Base-by-base conservation (phyloP, 371 early-diverging fungal genomes). In the Coemansia sp. region DNA sequence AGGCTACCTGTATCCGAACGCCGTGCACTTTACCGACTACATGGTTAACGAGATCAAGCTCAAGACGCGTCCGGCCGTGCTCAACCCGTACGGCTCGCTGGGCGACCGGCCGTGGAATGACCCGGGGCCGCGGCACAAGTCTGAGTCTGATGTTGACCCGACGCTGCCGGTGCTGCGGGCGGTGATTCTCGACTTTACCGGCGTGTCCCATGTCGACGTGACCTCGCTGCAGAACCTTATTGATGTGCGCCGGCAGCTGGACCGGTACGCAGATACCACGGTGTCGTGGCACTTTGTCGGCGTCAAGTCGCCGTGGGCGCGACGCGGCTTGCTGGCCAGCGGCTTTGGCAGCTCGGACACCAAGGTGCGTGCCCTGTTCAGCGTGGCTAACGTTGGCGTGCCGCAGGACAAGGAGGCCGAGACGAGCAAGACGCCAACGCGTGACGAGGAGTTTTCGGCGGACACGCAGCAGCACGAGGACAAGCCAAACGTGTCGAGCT, bases 131-230 rank as follows among this genome's bases (percentile, higher is more conserved):
- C 72, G 61, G 20, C 72, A 78, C 61, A 78, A 72, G 51, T 62
- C 68, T 4, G 71, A 77, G 54, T 41, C 68, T 6, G 69, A 59
- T 20, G 51, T 68, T 33, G 67, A 66, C 59, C n/a, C 50, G 0
- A 50, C 72, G 31, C 63, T 74, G 30, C 89, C 90, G 2, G 59
- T 77, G 8, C 76, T 92, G 11, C 80, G 84, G 5, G 88, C 93
- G 0, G 66, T 94, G 26, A 74, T 94, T 20, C 78, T 94, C n/a
- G 93, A 93, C 69, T 82, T 94, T 53, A 81, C 88, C 1, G 86
- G 85, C 10, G 93, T 92, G 11, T 88, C 89, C 56, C 78, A 82
- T 38, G 83, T 93, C 67, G 95, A 94, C 61, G 83, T 85, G 34
- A 88, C 93, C 1, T 94, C 91, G 35, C 71, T 89, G 52, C 92